Base-by-base conservation (phyloP, 768 basidiomycete species). In the Leccinum incarnatum region DNA sequence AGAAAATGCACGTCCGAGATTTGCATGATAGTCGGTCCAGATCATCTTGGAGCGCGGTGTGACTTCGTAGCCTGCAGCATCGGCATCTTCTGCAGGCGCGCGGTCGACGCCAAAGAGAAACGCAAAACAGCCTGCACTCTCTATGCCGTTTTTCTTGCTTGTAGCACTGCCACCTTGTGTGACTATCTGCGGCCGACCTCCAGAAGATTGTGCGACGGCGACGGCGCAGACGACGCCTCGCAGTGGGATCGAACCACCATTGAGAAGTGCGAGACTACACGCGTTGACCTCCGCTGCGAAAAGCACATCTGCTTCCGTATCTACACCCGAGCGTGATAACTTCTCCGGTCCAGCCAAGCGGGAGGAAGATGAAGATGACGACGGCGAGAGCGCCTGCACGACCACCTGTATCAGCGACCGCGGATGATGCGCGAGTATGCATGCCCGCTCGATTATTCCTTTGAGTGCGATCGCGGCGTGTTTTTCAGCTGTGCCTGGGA, bases 351-450 rank as follows among this genome's bases (percentile, higher is more conserved):
- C 30, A 2, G 53, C 27, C 15, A 56, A 59, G 21, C 47, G 46
- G 1, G 57, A 29, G 14, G 19, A 36, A 36, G 36, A 42, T n/a
- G 40, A 42, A 4, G 40, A 42, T 42, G 40, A 42, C 14, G 62
- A 40, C 0, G 56, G 55, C 7, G 72, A 65, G 1, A 23, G 23
- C 23, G 23, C 23, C 23, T 23, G 23, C 23, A 23, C 78, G 1
- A 91, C 87, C 19, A 94, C 77, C 63, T 93, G 91, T 3, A 93
- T 76, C 10, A 91, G 78, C 3, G 88, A 85, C 14, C 92, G 77
- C 8, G 92, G 93, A 57, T 87, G 80, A 51, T 83, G 81, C 4
- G 80, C 76, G 51, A 93, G 81, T n/a, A 91, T 74, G 40, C 91
- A 75, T 0, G 82, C 77, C 5, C 88, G 87, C 14, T 82, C 72